Evolutionary conservation across 352 stramenopile species (phyloP), one percentile per base, ranked within the genome.

Genomic region (Detonula confervacea): DNA sequence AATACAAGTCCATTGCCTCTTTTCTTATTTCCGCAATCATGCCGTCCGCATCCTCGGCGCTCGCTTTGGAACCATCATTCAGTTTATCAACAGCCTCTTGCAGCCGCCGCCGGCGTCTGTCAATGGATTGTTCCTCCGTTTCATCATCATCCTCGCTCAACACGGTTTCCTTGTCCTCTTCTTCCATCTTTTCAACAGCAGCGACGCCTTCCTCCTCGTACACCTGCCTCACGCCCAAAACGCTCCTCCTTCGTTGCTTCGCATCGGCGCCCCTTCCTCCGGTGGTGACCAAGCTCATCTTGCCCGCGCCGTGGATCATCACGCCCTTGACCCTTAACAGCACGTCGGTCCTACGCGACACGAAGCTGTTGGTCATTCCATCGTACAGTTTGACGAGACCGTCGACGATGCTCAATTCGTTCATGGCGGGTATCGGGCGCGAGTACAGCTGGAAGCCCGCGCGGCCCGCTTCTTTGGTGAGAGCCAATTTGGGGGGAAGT

Each of bases 301-400:
- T 82, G 61, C 90, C 90, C 44, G 89, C 69, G 0, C 81, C 72
- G 65, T 92, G 86, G 18, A 94, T 84, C 24, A 92, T 73, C 2
- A 94, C 80, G n/a, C 90, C 90, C 7, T 73, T 57, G 14, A 92
- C 87, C 24, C 87, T 47, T 2, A 94, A 37, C 12, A 87, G 63
- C 9, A 92, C 73, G 42, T 92, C 69, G 16, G 89, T 90, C 55
- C 80, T 59, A 60, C 80, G 27, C 0, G 86, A 87, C 9, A 89
- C 89, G 61, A 91, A 92, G 25, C 81, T 84, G 12, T 39, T 67
- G 37, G 75, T 87, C 29, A 82, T 85, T 4, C 80, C 81, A 79
- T 92, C 82, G 54, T 91, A 94, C 1, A 94, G 61, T 74, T 91
- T 93, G 5, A 93, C 70, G 49, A 91, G 82, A 9, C 90, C 90